Conservation (phyloP, 2,329 filamentous ascomycete species). For the Diplodia corticola region DNA sequence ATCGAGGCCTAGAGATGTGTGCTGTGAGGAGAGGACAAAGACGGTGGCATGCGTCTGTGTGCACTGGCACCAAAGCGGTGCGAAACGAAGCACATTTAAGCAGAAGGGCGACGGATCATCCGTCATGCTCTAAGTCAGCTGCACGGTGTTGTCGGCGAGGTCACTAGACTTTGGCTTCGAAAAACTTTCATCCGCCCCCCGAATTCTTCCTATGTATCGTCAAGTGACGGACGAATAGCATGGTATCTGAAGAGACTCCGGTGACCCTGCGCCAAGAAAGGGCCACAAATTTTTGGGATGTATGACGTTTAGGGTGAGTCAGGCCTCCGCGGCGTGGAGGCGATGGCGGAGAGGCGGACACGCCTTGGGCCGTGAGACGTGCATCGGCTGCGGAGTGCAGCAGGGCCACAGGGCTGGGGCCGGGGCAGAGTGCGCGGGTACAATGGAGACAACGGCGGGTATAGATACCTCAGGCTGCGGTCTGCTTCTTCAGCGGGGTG, state of each 20-base stretch:
- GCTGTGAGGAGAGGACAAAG: not conserved
- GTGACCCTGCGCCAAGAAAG: constrained; percentile 5
- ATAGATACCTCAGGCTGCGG: not conserved
- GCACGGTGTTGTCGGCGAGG: constrained; percentile 17
- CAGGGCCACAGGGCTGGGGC: constrained; percentile 14
- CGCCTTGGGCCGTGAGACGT: constrained; percentile 11
- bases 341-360: not conserved
- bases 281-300: constrained; percentile 1
- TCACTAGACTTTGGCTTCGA: not conserved
- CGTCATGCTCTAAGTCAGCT: not conserved
- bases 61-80: not conserved
- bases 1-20: not conserved
- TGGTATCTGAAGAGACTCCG: not conserved
- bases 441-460: not conserved
- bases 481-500: not conserved
- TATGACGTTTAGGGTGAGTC: constrained; percentile 15
- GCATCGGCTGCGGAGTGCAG: constrained; percentile 6
- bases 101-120: not conserved
- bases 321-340: not conserved
- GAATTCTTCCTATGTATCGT: not conserved
- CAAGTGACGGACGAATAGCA: constrained; percentile 11
- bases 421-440: not conserved
- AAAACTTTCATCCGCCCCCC: not conserved
- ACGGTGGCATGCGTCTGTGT: too few species aligned
- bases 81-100: not conserved